A percentile compares a stretch with the other conserved stretches of the same genome.
phyloP scores from a whole-genome alignment of 2,329 filamentous ascomycete genomes.

The Keithomyces neogunnii region DNA sequence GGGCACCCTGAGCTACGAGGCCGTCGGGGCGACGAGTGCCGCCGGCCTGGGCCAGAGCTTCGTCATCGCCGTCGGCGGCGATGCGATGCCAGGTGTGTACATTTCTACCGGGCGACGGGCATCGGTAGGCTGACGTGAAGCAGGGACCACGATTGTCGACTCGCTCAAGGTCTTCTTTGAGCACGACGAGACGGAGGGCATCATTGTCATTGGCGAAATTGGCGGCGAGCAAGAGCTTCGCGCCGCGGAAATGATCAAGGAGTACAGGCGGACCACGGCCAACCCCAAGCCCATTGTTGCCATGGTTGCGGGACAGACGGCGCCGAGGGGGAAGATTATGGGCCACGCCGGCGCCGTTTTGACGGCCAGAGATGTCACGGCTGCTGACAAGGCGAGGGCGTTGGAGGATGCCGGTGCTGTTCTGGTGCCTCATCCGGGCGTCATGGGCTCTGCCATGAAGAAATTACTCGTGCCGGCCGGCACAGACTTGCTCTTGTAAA shows the following conservation, averaged over 20 bases:
- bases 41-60: conserved; percentile 71
- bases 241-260: conserved; percentile 61
- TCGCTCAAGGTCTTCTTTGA: conserved; percentile 58
- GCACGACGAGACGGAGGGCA: conserved; percentile 60
- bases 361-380: conserved; percentile 20
- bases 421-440: conserved; percentile 29
- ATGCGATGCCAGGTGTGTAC: conserved; percentile 53
- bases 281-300: conserved; percentile 58
- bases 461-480: conserved; percentile 15
- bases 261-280: conserved; percentile 47
- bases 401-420: conserved; percentile 26
- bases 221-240: conserved; percentile 62
- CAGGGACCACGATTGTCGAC: conserved; percentile 61
- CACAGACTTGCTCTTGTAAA: no score
- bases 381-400: conserved; percentile 23
- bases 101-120: neutral
- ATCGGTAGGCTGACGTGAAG: neutral
- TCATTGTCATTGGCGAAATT: conserved; percentile 65
- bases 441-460: conserved; percentile 27
- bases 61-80: conserved; percentile 70
- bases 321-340: conserved; percentile 55
- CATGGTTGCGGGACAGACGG: conserved; percentile 56
- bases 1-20: conserved; percentile 72
- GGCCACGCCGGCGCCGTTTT: conserved; percentile 62
- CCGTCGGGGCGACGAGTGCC: conserved; percentile 64